A percentile compares a stretch with the other conserved stretches of the same genome.
Conservation (phyloP, 768 basidiomycete genomes). For the Suillus ampliporus region DNA sequence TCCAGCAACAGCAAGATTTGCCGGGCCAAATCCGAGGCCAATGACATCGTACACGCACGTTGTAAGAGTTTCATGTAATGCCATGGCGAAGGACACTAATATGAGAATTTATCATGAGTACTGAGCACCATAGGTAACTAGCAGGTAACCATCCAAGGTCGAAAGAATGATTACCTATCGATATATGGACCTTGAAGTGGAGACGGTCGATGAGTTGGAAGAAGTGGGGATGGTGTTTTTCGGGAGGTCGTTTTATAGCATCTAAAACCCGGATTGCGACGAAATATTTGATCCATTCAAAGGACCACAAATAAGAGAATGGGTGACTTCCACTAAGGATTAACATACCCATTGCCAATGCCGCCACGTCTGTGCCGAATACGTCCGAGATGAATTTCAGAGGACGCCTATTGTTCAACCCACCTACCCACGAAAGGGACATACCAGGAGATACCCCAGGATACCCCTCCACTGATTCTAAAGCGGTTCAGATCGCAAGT, state of each 20-base stretch:
- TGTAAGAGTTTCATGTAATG: not conserved
- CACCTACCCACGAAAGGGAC: too few relatives aligned
- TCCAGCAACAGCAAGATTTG: conserved; percentile 56
- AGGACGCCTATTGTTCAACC: too few relatives aligned
- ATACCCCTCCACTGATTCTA: too few relatives aligned
- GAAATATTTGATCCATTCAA: not conserved
- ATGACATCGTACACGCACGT: conserved; percentile 46
- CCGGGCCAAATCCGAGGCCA: conserved; percentile 58
- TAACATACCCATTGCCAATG: too few relatives aligned
- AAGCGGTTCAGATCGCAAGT: too few relatives aligned
- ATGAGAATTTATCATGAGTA: not conserved
- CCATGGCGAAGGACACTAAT: not conserved
- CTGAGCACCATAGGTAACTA: not conserved
- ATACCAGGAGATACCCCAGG: too few relatives aligned
- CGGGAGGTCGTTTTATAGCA: not conserved
- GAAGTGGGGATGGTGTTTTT: not conserved
- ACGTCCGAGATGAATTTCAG: too few relatives aligned
- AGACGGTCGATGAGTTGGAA: not conserved
- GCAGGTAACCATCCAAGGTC: not conserved
- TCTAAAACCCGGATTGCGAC: conserved; percentile 2
- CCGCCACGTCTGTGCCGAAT: too few relatives aligned
- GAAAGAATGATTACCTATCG: not conserved
- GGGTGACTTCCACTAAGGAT: too few relatives aligned
- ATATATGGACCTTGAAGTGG: not conserved
- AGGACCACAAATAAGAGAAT: too few relatives aligned